Evolutionary conservation across 1,139 yeast genomes (phyloP), one percentile per base, ranked within the genome.

Genomic region (Suhomyces bolitotheri): DNA sequence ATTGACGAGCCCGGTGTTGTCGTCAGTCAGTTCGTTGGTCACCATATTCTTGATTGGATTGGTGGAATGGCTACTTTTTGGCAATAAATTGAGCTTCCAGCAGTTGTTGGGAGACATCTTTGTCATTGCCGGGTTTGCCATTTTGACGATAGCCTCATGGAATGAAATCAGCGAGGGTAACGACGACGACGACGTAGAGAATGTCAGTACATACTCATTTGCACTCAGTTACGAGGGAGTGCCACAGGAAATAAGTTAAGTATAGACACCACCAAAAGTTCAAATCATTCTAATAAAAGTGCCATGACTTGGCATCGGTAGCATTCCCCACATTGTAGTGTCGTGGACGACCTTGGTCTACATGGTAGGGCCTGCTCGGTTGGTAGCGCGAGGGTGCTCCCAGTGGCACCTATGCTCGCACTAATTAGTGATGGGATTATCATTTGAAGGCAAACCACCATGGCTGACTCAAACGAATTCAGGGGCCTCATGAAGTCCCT

Each of bases 41-140:
- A 85, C 95, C 0, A 88, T 89, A 14, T 75, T 87, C 47, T 61
- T 87, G 40, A 94, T 88, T 29, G 95, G 96, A 0, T 36, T 85
- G 3, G 82, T 80, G 13, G 96, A 88, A 53, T 85, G 86, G 83
- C 43, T 73, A 4, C 50, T 83, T n/a, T 84, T 83, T 56, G 84
- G 80, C 10, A 75, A 78, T 26, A 58, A 50, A 4, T 62, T 80
- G 44, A 67, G 76, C 19, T 38, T 52, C 9, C 70, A 63, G 34
- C 86, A 80, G 44, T 45, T 78, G 22, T 5, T 72, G 5, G 88
- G 88, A 6, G 82, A 80, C 46, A 39, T 71, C 4, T 60, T 79
- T 39, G 81, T 81, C 12, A 71, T 85, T 33, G 54, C 71, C 19
- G 96, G 96, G 0, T 88, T 88, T 55, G 71, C 64, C 0, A 55